Evolutionary conservation across 768 basidiomycete species (phyloP).

Genomic region (Tylopilus plumbeoviolaceoides): DNA sequence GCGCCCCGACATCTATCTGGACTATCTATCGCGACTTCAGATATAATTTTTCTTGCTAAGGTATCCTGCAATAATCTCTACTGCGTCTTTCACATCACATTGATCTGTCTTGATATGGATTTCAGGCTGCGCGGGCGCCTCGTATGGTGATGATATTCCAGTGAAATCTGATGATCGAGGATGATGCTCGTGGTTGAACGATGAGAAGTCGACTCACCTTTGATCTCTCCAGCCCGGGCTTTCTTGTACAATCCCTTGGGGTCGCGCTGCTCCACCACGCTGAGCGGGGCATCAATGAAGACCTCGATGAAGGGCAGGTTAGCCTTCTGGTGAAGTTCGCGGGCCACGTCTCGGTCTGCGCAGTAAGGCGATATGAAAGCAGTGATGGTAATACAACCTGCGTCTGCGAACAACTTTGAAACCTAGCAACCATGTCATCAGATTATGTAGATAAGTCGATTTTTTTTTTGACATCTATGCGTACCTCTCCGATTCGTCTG

Average conservation of each 20-base stretch:
- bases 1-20: conserved; percentile 9
- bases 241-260: conserved; percentile 98
- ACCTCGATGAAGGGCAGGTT: conserved; percentile 88
- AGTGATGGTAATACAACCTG: conserved; percentile 81
- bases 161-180: conserved; percentile 76
- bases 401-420: conserved; percentile 88
- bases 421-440: conserved; percentile 51
- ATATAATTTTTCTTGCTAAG: conserved; percentile 64
- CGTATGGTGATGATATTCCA: conserved; percentile 96
- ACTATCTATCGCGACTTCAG: conserved; percentile 23
- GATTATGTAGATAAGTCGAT: conserved; percentile 10
- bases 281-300: conserved; percentile 88
- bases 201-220: conserved; percentile 51
- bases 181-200: conserved; percentile 2
- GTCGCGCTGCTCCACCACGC: conserved; percentile 86
- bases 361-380: conserved; percentile 99
- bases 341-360: conserved; percentile 77
- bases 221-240: conserved; percentile 92
- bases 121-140: conserved; percentile 80
- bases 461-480: conserved; percentile 5
- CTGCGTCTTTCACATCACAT: conserved; percentile 71
- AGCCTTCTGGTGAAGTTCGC: conserved; percentile 72
- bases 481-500: conserved; percentile 91
- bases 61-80: conserved; percentile 75
- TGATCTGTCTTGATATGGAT: conserved; percentile 90